Evolutionary conservation across 345 rosid species (phyloP).

Genomic region (Garcia nutans): DNA sequence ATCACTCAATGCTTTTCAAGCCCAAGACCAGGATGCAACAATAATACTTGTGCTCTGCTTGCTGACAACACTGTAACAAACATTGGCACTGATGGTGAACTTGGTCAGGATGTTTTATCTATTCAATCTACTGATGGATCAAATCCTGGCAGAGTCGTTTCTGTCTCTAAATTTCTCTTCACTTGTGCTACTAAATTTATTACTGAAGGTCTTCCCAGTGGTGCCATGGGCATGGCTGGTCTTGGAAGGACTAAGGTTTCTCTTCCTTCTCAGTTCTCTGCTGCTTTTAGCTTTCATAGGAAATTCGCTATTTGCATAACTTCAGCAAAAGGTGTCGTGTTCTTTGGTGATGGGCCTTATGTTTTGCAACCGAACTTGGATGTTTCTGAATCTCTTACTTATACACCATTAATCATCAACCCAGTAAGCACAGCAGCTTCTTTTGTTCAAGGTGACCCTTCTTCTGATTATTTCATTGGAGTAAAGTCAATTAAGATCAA

Average conservation of each 20-base stretch:
- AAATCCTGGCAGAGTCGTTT: conserved; percentile 6
- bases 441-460: conserved; percentile 16
- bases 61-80: conserved; percentile 11
- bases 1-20: background rate
- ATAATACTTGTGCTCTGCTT: conserved; percentile 5
- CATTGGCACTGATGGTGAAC: background rate
- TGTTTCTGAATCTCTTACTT: conserved; percentile 17
- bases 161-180: conserved; percentile 4
- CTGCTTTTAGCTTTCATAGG: conserved; percentile 18
- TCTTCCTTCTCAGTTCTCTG: conserved; percentile 22
- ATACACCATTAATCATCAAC: conserved; percentile 24
- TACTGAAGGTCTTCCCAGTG: conserved; percentile 10
- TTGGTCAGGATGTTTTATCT: conserved; percentile 22
- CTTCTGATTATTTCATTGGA: conserved; percentile 28
- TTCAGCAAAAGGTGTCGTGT: conserved; percentile 17
- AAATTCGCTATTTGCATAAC: conserved; percentile 30
- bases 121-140: conserved; percentile 17
- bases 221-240: conserved; percentile 20
- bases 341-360: conserved; percentile 27
- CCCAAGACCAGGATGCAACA: background rate
- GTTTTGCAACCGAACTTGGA: conserved; percentile 8
- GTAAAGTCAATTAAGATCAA: conserved; percentile 25
- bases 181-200: background rate
- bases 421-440: conserved; percentile 19
- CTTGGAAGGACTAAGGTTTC: conserved; percentile 18